Percentiles rank a stretch among this genome's conserved stretches.
These are phyloP conservation scores for Baorangia bicolor DNA, from an alignment of 768 basidiomycete genomes.

Conservation along the genomic window DNA sequence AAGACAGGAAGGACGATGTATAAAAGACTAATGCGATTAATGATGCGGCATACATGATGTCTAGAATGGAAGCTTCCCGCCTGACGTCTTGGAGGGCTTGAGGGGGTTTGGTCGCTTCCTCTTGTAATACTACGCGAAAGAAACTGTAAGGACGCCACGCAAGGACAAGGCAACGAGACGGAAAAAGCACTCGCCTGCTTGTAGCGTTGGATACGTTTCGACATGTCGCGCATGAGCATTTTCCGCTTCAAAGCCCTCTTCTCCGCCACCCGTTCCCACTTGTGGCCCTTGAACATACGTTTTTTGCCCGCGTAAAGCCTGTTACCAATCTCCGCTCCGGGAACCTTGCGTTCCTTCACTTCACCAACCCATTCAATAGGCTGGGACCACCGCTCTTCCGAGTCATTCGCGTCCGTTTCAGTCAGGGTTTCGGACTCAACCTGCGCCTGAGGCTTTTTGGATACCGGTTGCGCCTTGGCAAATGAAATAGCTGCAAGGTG, in stretches of 20 bases:
- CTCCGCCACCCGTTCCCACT: conserved; percentile 65
- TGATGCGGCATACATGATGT: conserved; percentile 6
- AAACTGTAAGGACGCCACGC: not conserved
- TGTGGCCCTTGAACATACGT: conserved; percentile 94
- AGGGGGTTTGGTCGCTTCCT: conserved; percentile 55
- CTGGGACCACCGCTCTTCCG: conserved; percentile 19
- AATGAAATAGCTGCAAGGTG: conserved; percentile 24
- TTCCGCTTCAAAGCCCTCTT: conserved; percentile 47
- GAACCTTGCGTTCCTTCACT: conserved; percentile 37
- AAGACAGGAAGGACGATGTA: not conserved
- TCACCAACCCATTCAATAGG: conserved; percentile 43
- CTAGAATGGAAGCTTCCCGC: conserved; percentile 59
- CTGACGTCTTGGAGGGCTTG: conserved; percentile 50
- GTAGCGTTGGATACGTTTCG: conserved; percentile 61
- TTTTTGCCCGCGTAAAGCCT: conserved; percentile 74
- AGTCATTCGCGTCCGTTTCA: not conserved
- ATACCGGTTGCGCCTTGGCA: conserved; percentile 13
- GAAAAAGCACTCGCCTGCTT: conserved; percentile 50
- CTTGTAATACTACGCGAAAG: conserved; percentile 27
- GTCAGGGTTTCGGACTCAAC: not conserved
- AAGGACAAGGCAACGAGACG: not conserved
- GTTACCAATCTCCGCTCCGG: conserved; percentile 56
- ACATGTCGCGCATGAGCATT: conserved; percentile 69
- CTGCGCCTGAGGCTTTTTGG: conserved; percentile 3
- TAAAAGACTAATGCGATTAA: not conserved